phyloP scores from a whole-genome alignment of 1,284 basidiomycete genomes.

The Sanghuangporus baumii region DNA sequence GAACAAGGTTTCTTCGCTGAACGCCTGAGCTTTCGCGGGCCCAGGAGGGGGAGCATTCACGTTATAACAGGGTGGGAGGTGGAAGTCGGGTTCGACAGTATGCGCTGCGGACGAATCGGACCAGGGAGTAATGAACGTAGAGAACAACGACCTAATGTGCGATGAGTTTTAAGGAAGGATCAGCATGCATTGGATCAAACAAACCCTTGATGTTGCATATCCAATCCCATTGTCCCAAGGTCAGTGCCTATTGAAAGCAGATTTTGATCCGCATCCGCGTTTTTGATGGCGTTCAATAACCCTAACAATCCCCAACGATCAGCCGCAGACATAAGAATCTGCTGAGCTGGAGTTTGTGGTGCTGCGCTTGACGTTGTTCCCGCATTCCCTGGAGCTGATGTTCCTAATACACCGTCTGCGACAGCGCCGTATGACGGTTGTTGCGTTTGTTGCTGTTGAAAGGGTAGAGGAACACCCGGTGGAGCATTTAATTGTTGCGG shows the following conservation, averaged over 20 bases:
- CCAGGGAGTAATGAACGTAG: constrained; percentile 97
- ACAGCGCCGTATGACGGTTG: constrained; percentile 23
- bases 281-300: constrained; percentile 88
- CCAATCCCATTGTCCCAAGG: constrained; percentile 88
- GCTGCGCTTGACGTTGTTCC: constrained; percentile 26
- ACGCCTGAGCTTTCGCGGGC: constrained; percentile 80
- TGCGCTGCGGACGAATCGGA: constrained; percentile 82
- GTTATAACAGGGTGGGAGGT: constrained; percentile 90
- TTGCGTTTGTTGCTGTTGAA: constrained; percentile 20
- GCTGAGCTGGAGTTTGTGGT: constrained; percentile 89
- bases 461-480: constrained; percentile 13
- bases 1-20: constrained; percentile 96
- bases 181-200: constrained; percentile 28
- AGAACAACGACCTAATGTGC: constrained; percentile 71
- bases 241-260: constrained; percentile 90
- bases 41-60: constrained; percentile 90
- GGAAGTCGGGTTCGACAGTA: constrained; percentile 86
- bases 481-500: constrained; percentile 10
- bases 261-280: constrained; percentile 82
- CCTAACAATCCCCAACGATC: constrained; percentile 94
- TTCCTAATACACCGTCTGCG: constrained; percentile 17
- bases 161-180: constrained; percentile 19
- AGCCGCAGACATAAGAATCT: constrained; percentile 89
- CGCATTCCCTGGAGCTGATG: constrained; percentile 22
- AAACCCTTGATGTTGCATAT: constrained; percentile 82